Evolutionary conservation across 305 asterid species (phyloP), one percentile per base, ranked within the genome.

Genomic region (Lippia alba): DNA sequence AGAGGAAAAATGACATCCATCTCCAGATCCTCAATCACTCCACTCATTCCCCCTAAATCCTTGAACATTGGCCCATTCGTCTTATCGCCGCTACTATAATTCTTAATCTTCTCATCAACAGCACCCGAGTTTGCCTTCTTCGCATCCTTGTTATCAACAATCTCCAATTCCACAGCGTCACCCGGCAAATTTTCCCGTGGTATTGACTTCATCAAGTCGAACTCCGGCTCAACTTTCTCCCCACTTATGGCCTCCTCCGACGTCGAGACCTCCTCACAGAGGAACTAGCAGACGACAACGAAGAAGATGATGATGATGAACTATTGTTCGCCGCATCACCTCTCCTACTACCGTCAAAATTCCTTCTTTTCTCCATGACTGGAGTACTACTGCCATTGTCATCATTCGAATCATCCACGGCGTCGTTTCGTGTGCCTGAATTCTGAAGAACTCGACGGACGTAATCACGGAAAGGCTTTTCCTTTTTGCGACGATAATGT

Each of bases 31-130:
- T 88, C 88, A 65, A 91, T 76, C 59, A 90, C 84, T 20, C 64
- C 77, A 69, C 72, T 69, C 87, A 94, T 89, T 41, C 99, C 99
- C 46, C 97, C 99, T 32, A 91, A 82, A 84, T 94, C 96, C 79
- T 85, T 83, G 76, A 94, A 94, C 86, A 69, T 78, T 19, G 91
- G 89, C 32, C 90, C 86, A 12, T 58, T 67, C 40, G 17, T 56
- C 34, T 49, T 71, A 56, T 18, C 66, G n/a, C 60, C 74, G 48
- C 17, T 61, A 8, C 51, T 67, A 19, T 6, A 36, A 12, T 63
- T 80, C 61, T 62, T 75, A 46, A 34, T 53, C 16, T 6, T 50
- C 49, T 57, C 51, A 41, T 48, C 32, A 67, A 17, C 65, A 17
- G 51, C 75, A 39, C 50, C 61, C 82, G 80, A 59, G 69, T 71